Evolutionary conservation across 208 protist species (phyloP), one percentile per base, ranked within the genome.

Genomic region (Acanthamoeba royreba): DNA sequence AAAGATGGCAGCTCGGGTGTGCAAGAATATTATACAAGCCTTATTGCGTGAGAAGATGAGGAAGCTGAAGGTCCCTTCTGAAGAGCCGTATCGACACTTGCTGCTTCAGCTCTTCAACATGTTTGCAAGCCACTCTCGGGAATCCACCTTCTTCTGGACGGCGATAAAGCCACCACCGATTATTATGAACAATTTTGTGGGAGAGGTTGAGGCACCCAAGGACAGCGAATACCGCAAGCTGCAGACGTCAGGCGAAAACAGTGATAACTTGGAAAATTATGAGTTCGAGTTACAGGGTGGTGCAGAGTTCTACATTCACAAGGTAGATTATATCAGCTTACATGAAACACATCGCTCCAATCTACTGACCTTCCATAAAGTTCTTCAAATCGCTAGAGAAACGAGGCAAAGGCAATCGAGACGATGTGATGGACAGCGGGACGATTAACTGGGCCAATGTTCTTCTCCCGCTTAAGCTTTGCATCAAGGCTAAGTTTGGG

Each of bases 11-110:
- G 85, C 85, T 1, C 33, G 85, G 1, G 85, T 91, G 5, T 91
- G 85, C 35, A 91, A 91, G 43, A 74, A 91, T 38, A 91, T 91
- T 35, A 74, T 91, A 3, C 49, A 72, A 28, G 85, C 85, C 46
- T 40, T 91, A 15, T 19, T 94, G 66, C 79, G 92, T 2, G 92
- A 94, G 74, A 94, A 88, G 77, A 94, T 94, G 92, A 94, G 61
- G 22, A 4, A 40, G 46, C 69, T 94, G 8, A 94, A 94, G 53
- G 79, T 94, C 22, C 79, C 92, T 7, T 85, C 85, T 25, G 53
- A 85, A 53, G 92, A 94, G 77, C 92, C 92, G 25, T 94, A 94
- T 63, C 38, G 85, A 85, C 45, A 79, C 38, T 40, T 93, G 33
- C 47, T 93, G 49, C 69, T 93, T 2, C 69, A 93, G 38, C 40